Conservation (phyloP, 1,284 basidiomycete species). For the Puccinia hordei region DNA sequence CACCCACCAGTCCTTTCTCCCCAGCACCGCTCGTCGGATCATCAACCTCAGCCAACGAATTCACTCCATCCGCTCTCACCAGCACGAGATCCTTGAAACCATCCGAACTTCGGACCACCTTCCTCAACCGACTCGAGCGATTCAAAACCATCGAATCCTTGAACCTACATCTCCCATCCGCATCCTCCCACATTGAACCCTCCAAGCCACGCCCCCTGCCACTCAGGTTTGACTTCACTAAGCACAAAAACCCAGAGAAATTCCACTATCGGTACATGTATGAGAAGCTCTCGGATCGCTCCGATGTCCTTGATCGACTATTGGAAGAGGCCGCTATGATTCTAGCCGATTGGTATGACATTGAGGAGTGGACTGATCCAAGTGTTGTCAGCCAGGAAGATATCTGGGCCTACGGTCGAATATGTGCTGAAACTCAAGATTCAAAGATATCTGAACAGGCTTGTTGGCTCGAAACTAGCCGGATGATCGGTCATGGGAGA, state of each 20-base stretch:
- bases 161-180: conserved; percentile 33
- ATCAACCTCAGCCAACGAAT: neutral
- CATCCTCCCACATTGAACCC: neutral
- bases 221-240: conserved; percentile 16
- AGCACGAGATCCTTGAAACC: conserved; percentile 6
- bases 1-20: conserved; percentile 6
- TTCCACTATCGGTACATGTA: conserved; percentile 78
- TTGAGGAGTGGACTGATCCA: conserved; percentile 71
- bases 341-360: conserved; percentile 70
- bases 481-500: conserved; percentile 72
- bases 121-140: conserved; percentile 32
- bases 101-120: conserved; percentile 32
- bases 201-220: neutral
- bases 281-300: conserved; percentile 78
- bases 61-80: neutral
- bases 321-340: conserved; percentile 80
- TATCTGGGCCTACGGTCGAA: conserved; percentile 76
- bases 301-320: conserved; percentile 77
- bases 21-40: conserved; percentile 1
- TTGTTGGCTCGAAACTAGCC: conserved; percentile 76
- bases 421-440: conserved; percentile 70
- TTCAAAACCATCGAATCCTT: conserved; percentile 36
- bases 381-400: conserved; percentile 69
- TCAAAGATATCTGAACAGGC: conserved; percentile 73
- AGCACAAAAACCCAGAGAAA: neutral